Base-by-base conservation (phyloP, 163 green algal genomes). In the Chlamydomonas reinhardtii region DNA sequence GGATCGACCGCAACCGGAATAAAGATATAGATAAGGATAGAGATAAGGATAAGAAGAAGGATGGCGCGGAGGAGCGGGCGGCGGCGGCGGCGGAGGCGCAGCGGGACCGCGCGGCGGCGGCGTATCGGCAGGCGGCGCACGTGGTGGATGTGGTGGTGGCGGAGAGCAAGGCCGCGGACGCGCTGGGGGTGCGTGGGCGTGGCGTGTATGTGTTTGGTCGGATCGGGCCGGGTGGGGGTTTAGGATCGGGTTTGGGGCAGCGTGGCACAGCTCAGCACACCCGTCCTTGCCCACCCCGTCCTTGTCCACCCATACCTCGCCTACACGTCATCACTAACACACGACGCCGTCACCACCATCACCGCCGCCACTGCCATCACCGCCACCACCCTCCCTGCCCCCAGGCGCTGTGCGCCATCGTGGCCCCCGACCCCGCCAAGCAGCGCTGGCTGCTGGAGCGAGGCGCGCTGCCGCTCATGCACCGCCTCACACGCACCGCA, bases 371-470 rank as follows among this genome's bases (percentile, higher is more conserved):
- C n/a, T n/a, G n/a, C n/a, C n/a, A n/a, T n/a, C n/a, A n/a, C n/a
- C n/a, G n/a, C n/a, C n/a, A n/a, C n/a, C n/a, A n/a, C n/a, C n/a
- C n/a, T n/a, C n/a, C n/a, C n/a, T n/a, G n/a, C n/a, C 62, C 73
- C 32, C 93, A 96, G 94, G 90, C 94, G 66, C 83, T 97, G 61
- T 94, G 90, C 64, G 90, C 93, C 9, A 84, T 97, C 75, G 94
- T 94, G 0, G 89, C 90, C 0, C 89, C 91, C 31, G 93, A 96
- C 56, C 78, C 84, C 22, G 37, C 62, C 25, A 95, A 94, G 79
- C 93, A 95, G 62, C 71, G 59, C 5, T 97, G 94, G 94, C 89
- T 97, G 74, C 72, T 92, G 52, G 31, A 68, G 4, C 91, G 91
- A 0, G 94, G 92, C 31, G 87, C 95, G 29, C 87, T 97, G 80